Evolutionary conservation across 106 monocot genomes (phyloP).

Genomic region (Phalaenopsis aphrodite): DNA sequence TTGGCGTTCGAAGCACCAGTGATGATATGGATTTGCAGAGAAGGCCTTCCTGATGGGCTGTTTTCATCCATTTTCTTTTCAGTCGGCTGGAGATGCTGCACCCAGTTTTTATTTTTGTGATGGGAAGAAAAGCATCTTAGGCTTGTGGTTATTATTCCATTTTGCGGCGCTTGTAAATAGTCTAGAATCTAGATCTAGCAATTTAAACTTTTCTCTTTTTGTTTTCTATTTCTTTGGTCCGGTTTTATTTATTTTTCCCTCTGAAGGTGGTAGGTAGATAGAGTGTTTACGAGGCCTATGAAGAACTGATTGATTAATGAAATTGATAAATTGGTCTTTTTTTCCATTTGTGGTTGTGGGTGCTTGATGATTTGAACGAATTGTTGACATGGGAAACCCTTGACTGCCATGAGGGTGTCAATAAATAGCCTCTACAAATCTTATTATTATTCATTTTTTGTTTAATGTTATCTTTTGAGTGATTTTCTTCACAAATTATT

Average conservation of each 20-base stretch:
- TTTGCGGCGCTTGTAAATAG: constrained; percentile 4
- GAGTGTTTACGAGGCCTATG: not conserved
- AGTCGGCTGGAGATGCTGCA: not conserved
- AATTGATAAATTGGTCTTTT: constrained; percentile 4
- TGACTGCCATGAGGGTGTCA: not conserved
- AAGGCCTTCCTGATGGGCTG: constrained; percentile 12
- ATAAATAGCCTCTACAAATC: not conserved
- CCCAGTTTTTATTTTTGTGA: not conserved
- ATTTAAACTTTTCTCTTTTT: not conserved
- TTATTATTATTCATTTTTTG: too few species aligned
- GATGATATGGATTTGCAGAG: constrained; percentile 11
- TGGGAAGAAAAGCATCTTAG: constrained; percentile 1
- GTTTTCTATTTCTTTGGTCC: not conserved
- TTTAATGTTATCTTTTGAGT: too few species aligned
- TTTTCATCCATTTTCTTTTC: constrained; percentile 3
- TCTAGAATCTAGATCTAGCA: constrained; percentile 13
- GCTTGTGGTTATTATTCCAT: constrained; percentile 3
- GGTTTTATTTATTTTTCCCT: not conserved
- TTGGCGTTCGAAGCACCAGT: constrained; percentile 2
- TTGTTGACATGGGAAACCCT: not conserved
- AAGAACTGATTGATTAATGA: constrained; percentile 7
- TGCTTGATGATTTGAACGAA: not conserved
- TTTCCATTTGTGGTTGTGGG: not conserved
- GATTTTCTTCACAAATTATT: too few species aligned
- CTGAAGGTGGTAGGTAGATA: not conserved